Conservation (phyloP, 2,329 filamentous ascomycete species). For the Curvularia spicifera region DNA sequence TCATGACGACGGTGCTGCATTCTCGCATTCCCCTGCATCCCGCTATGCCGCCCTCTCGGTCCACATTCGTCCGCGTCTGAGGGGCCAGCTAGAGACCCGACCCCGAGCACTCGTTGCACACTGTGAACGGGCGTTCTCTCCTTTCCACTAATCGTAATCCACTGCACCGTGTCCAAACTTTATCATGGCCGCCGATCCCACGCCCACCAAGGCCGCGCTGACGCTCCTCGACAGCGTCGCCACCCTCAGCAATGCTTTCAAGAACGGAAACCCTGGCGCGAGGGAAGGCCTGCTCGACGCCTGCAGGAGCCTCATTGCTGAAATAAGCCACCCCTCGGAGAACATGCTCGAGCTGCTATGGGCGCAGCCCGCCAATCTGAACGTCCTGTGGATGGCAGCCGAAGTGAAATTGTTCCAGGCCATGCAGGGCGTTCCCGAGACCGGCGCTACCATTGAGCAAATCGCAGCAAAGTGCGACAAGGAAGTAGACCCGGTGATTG, state of each 20-base stretch:
- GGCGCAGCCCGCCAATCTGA: constrained; percentile 32
- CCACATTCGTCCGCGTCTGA: neutral
- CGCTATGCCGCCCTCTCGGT: neutral
- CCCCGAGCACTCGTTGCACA: neutral
- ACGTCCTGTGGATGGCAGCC: constrained; percentile 27
- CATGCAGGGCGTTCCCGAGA: constrained; percentile 16
- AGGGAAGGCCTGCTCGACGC: constrained; percentile 30
- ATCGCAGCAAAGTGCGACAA: constrained; percentile 26
- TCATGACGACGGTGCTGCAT: constrained; percentile 2
- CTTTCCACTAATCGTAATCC: neutral
- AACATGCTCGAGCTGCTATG: constrained; percentile 31
- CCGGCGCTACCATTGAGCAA: constrained; percentile 17
- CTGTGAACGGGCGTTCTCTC: neutral
- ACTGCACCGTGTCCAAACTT: neutral
- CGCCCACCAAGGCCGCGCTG: constrained; percentile 16
- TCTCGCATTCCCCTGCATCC: neutral
- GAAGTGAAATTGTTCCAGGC: constrained; percentile 36
- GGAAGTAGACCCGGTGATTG: constrained; percentile 26
- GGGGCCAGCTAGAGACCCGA: neutral
- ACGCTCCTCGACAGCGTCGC: constrained; percentile 30
- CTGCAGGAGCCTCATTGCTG: constrained; percentile 30
- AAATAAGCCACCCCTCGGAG: constrained; percentile 35
- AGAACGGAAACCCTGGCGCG: constrained; percentile 22
- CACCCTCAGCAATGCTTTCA: constrained; percentile 26
- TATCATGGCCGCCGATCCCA: constrained; percentile 8